Conservation (phyloP, 2,329 filamentous ascomycete species). For the Fonsecaea erecta region DNA sequence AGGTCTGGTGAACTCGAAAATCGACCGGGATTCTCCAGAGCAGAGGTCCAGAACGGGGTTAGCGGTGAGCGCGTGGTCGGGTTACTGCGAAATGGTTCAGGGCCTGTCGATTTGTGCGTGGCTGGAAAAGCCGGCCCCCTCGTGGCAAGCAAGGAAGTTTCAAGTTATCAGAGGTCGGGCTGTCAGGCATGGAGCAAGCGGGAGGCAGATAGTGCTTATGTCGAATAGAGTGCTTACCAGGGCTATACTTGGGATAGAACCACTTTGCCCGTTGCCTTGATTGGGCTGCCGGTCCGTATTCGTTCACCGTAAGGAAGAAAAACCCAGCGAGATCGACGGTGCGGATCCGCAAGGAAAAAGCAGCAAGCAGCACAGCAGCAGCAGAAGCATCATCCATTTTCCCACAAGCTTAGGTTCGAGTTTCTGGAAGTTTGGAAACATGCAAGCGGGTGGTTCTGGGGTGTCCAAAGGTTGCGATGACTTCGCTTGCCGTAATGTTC, state of each 20-base stretch:
- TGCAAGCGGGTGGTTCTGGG: background rate
- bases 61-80: background rate
- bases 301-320: conserved; percentile 18
- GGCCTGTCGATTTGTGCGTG: background rate
- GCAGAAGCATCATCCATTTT: no score
- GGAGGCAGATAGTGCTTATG: conserved; percentile 22
- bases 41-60: background rate
- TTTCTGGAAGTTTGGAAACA: background rate
- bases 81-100: conserved; percentile 14
- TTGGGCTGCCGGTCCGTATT: conserved; percentile 15
- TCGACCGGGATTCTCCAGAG: conserved; percentile 26
- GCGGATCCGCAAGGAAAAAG: conserved; percentile 24
- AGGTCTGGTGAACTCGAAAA: conserved; percentile 4
- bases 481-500: background rate
- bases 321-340: conserved; percentile 12
- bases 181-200: conserved; percentile 2
- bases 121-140: conserved; percentile 9
- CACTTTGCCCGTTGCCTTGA: background rate
- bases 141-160: conserved; percentile 21
- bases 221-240: conserved; percentile 22
- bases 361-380: conserved; percentile 6
- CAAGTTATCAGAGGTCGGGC: background rate
- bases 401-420: background rate
- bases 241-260: conserved; percentile 19
- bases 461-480: background rate